Base-by-base conservation (phyloP, 805 yeast genomes). In the Spencermartinsiella europaea region DNA sequence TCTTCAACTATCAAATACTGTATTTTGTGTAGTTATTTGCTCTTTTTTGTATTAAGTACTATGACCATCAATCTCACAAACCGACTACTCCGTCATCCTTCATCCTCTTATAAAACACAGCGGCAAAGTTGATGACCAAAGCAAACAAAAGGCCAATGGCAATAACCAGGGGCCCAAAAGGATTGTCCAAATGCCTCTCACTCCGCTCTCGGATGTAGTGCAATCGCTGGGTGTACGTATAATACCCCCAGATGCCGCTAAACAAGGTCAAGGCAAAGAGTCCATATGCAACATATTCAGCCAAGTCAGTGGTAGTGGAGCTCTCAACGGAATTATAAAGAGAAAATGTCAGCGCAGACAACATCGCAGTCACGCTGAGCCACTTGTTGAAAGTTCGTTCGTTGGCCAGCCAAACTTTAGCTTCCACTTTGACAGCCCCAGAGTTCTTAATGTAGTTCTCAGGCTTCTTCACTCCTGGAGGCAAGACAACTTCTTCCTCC, bases 391-490 rank as follows among this genome's bases (percentile, higher is more conserved):
- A 91, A 2, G 99, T 93, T 66, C 99, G 83, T 70, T 93, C 99
- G 62, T 93, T 93, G 22, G 99, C 99, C 53, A 93, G 74, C 97
- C 98, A 93, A 12, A 93, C 99, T 63, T 93, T 93, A 25, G 98
- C 95, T 70, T 93, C 99, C 48, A 93, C 90, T 67, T 85, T 89
- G 46, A 89, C 79, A 1, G 96, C 93, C 5, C 96, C 96, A 21
- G 90, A 82, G 64, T 89, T 89, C 61, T 90, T 85, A 57, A 91
- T 74, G 67, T 85, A 78, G 27, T 74, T 71, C 21, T 76, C 79
- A 46, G 99, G 99, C 61, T 83, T 85, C 38, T 73, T 72, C 17
- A 91, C 98, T 14, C 98, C 98, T 1, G 85, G 80, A 10, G 99
- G 99, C 47, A 91, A 71, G 19, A 75, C 80, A 40, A 88, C 75